Evolutionary conservation across 1,139 yeast species (phyloP), one percentile per base, ranked within the genome.

Genomic region (Ogataea hybrid): DNA sequence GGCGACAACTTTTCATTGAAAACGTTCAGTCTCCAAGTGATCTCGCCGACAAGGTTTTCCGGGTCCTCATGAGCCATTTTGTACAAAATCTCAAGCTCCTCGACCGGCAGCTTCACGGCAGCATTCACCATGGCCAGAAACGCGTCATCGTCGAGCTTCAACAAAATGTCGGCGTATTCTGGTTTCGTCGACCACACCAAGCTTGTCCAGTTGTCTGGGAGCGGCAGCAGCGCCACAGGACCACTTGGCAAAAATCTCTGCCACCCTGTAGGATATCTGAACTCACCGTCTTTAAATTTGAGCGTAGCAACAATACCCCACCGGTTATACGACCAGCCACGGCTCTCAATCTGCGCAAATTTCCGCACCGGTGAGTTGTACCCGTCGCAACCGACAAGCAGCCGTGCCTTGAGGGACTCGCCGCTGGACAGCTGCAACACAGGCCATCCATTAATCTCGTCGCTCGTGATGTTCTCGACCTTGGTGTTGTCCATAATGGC

Each of bases 351-450:
- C 2, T 78, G 80, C 0, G 97, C 84, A 59, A 77, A 90, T 50
- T 77, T 72, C 35, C 97, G 75, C 3, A 86, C 98, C 0, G 97
- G 97, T 0, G 97, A 89, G 63, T 90, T 88, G 61, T 81, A 88
- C 0, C 99, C 99, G 62, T 92, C 98, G 16, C 97, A 96, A 8
- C 99, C 99, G 11, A 90, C 79, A 28, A 92, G 70, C 18, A 92
- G 69, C 46, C 97, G 70, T 0, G 97, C 76, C 54, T 77, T 77
- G 37, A 84, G 68, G 12, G 60, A 53, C 12, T 75, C 74, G 1
- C 96, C 97, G 48, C 78, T 75, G 17, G 79, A 78, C 16, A 92
- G 69, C 20, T 75, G 71, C 3, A 92, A 80, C 6, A 81, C 62
- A 1, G 97, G 97, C 96, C 96, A 88, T 39, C 79, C 78, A 33